Conservation (phyloP, 2,329 filamentous ascomycete genomes). For the Scedosporium boydii region DNA sequence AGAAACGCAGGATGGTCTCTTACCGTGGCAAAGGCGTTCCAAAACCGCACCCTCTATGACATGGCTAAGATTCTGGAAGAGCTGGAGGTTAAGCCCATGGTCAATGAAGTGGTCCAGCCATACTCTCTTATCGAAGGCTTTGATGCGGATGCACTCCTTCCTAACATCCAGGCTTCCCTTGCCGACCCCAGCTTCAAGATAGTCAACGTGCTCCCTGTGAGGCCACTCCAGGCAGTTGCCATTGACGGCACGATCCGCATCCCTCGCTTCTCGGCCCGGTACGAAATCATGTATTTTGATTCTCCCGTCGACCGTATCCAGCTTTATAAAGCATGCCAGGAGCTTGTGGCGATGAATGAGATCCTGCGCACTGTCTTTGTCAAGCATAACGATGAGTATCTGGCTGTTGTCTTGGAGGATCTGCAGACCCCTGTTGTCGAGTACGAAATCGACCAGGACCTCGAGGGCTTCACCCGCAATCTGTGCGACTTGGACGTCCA, state of each 20-base stretch:
- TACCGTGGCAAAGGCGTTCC: conserved; percentile 47
- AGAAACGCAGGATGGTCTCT: conserved; percentile 36
- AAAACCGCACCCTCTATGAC: conserved; percentile 35
- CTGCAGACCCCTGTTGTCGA: conserved; percentile 41
- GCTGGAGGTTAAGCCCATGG: conserved; percentile 6
- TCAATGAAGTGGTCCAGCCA: conserved; percentile 24
- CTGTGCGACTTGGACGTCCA: conserved; percentile 47
- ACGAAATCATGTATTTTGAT: conserved; percentile 55
- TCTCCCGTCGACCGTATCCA: conserved; percentile 35
- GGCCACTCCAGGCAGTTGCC: conserved; percentile 50
- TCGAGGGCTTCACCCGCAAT: conserved; percentile 42
- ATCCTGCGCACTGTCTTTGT: conserved; percentile 59
- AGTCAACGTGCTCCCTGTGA: conserved; percentile 45
- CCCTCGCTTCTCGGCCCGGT: conserved; percentile 53
- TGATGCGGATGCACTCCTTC: conserved; percentile 29
- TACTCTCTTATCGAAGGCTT: conserved; percentile 38
- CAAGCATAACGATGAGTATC: conserved; percentile 32
- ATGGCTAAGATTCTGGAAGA: conserved; percentile 42
- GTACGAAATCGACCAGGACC: conserved; percentile 39
- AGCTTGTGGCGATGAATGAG: conserved; percentile 51
- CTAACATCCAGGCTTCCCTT: conserved; percentile 23
- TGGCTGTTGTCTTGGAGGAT: conserved; percentile 48
- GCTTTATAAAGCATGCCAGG: conserved; percentile 38
- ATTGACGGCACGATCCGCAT: conserved; percentile 46
- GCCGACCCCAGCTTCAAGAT: conserved; percentile 40